phyloP scores from a whole-genome alignment of 1,284 basidiomycete species.

The Irpex sp. region DNA sequence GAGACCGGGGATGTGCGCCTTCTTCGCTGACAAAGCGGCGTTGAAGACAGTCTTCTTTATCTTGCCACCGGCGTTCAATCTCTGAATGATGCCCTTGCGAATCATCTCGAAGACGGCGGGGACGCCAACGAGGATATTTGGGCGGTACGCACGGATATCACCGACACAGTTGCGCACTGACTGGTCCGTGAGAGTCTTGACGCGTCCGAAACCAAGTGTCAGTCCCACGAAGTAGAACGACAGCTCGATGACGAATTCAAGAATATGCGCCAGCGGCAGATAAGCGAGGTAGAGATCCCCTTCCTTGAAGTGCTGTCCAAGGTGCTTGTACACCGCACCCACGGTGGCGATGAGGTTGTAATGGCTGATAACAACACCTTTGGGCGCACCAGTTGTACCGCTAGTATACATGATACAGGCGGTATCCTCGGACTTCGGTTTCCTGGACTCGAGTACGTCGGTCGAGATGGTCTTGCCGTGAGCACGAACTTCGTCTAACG shows the following conservation, averaged over 20 bases:
- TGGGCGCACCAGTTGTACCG: constrained; percentile 90
- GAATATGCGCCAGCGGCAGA: constrained; percentile 89
- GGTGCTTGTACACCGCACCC: constrained; percentile 71
- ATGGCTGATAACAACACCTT: constrained; percentile 91
- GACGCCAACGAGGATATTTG: constrained; percentile 87
- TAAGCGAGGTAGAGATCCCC: constrained; percentile 86
- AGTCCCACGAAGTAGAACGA: constrained; percentile 64
- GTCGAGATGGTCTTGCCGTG: constrained; percentile 54
- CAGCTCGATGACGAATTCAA: constrained; percentile 85
- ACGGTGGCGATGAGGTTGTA: constrained; percentile 84
- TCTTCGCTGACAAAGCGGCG: constrained; percentile 68
- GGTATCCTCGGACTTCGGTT: constrained; percentile 61
- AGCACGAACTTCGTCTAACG: constrained; percentile 68
- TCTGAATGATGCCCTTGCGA: constrained; percentile 87
- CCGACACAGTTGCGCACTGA: constrained; percentile 89
- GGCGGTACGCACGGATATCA: constrained; percentile 81
- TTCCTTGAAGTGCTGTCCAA: constrained; percentile 71
- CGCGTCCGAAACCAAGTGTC: constrained; percentile 83
- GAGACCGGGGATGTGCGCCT: constrained; percentile 63
- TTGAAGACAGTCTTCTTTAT: constrained; percentile 76
- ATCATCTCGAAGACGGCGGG: constrained; percentile 92
- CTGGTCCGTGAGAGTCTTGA: constrained; percentile 95
- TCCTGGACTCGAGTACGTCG: constrained; percentile 49
- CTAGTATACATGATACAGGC: constrained; percentile 98
- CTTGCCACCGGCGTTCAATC: constrained; percentile 66